Evolutionary conservation across 139 green algal species (phyloP), one percentile per base, ranked within the genome.

Genomic region (Yamagishiella unicocca): DNA sequence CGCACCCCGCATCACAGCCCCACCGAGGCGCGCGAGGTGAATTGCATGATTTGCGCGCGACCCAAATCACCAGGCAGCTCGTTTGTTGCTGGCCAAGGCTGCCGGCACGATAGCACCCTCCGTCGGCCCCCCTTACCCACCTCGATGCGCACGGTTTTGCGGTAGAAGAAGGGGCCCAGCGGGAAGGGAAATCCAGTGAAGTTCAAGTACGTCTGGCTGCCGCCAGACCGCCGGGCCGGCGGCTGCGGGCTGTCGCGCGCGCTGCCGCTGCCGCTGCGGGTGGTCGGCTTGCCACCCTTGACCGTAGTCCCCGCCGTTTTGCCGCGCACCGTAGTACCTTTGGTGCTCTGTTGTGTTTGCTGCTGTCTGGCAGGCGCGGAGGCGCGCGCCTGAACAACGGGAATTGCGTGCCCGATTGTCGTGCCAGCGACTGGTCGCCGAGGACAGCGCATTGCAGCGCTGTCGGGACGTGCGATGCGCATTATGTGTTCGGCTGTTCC

Each of bases 141-240:
- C 95, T 98, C 94, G 38, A 90, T 90, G 29, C 95, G 85, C 21
- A 96, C 66, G 33, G 95, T 98, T 6, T 90, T 89, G 22, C 95
- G 80, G 9, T 89, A 74, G 64, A 97, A 92, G 82, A 95, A 91
- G 40, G 96, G 95, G 0, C 96, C 95, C 42, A 99, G 85, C 0
- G 96, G 96, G 66, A 99, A 99, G 4, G 96, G 96, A 73, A 98
- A 99, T 0, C 96, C 96, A 4, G 95, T 98, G 42, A 98, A 24
- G 78, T 80, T 87, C 46, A 87, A 80, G 35, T 87, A 87, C 9
- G 54, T 50, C 46, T 72, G 82, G 33, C 46, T 61, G 53, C n/a
- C 43, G 25, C 19, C 33, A 0, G 70, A 50, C 19, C 22, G 64
- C 54, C 43, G 53, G 58, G 35, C 29, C 22, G 50, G 33, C 1